Conservation (phyloP, 2,329 filamentous ascomycete species). For the Samsoniella hepiali region DNA sequence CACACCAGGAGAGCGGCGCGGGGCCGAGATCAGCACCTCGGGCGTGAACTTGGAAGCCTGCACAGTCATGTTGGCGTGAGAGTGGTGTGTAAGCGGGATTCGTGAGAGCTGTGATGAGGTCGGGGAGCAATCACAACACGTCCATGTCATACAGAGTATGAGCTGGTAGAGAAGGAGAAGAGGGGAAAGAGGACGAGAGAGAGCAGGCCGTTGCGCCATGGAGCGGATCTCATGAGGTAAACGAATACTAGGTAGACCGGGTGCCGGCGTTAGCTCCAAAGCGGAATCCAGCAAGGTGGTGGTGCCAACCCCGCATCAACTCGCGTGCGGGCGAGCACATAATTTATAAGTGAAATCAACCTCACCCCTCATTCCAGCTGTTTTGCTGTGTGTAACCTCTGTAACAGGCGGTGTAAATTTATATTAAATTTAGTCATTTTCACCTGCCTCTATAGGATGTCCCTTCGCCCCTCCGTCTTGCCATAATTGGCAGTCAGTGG, state of each 20-base stretch:
- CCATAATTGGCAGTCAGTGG: too few relatives aligned
- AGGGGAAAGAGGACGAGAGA: not conserved
- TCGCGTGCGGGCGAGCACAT: not conserved
- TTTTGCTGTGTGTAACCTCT: too few relatives aligned
- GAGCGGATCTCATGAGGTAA: constrained; percentile 17
- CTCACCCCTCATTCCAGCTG: not conserved
- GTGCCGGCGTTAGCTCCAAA: not conserved
- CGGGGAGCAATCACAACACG: not conserved
- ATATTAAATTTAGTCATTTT: too few relatives aligned
- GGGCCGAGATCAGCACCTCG: constrained; percentile 72
- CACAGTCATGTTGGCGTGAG: constrained; percentile 57
- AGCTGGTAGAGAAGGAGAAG: not conserved
- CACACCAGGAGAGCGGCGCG: constrained; percentile 65
- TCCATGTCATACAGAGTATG: not conserved
- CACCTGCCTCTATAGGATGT: too few relatives aligned
- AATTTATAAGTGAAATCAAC: not conserved
- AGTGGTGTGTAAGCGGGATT: constrained; percentile 25
- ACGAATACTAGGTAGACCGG: not conserved
- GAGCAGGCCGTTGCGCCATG: not conserved
- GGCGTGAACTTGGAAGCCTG: constrained; percentile 70
- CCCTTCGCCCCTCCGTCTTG: too few relatives aligned
- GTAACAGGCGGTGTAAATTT: too few relatives aligned
- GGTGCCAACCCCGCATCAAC: constrained; percentile 7
- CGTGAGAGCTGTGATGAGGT: not conserved
- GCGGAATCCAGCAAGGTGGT: constrained; percentile 14